These are phyloP conservation scores for Mentha longifolia DNA, from an alignment of 257 asterid species.

Conservation along the genomic window DNA sequence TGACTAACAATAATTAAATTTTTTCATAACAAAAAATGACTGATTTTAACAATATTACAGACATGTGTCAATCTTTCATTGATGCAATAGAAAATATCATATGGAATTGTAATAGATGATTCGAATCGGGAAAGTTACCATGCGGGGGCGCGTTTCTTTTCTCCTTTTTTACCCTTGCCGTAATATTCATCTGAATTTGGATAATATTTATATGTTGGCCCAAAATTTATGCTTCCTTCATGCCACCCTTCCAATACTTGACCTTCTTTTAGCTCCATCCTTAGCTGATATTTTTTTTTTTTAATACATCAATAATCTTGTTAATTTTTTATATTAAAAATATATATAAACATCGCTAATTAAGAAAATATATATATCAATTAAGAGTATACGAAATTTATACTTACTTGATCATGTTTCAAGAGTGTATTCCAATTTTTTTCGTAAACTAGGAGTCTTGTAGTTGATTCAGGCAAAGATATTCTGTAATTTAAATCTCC, in stretches of 20 bases:
- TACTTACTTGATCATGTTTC: constrained; percentile 60
- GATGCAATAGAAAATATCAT: too few relatives aligned
- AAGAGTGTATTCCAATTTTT: constrained; percentile 56
- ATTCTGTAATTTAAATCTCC: constrained; percentile 76
- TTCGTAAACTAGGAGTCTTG: constrained; percentile 47
- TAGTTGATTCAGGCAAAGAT: constrained; percentile 56
- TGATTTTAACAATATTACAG: too few relatives aligned
- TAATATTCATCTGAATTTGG: constrained; percentile 54
- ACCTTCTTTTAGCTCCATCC: constrained; percentile 55
- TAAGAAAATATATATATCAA: background rate
- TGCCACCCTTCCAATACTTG: constrained; percentile 67
- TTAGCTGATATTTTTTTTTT: constrained; percentile 44
- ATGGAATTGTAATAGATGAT: too few relatives aligned
- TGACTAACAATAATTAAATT: too few relatives aligned
- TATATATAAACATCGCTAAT: background rate
- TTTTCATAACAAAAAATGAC: too few relatives aligned
- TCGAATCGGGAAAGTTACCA: constrained; percentile 37
- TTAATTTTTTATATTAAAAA: background rate
- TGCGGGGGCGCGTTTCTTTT: constrained; percentile 70
- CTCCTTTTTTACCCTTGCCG: constrained; percentile 47
- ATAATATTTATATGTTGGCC: constrained; percentile 67
- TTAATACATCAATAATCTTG: background rate
- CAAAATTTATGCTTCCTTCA: constrained; percentile 62
- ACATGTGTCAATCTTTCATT: too few relatives aligned
- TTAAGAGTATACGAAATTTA: background rate